Evolutionary conservation across 140 eudicot genomes (phyloP).

Genomic region (Cichorium intybus): DNA sequence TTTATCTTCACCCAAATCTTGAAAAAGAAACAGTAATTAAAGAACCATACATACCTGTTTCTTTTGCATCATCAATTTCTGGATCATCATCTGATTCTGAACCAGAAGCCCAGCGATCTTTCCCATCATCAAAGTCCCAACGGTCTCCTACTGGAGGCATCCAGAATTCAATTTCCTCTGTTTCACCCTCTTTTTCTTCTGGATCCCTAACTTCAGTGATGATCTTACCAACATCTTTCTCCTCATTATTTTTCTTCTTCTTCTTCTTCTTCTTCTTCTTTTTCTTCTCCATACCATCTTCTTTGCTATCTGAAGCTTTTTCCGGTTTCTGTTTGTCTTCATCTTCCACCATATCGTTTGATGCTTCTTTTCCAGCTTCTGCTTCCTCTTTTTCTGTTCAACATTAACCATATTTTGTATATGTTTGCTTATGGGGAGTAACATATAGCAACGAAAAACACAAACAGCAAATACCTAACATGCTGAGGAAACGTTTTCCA

Average conservation of each 20-base stretch:
- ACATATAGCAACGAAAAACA: not conserved
- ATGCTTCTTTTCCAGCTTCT: conserved; percentile 43
- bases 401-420: not conserved
- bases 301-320: conserved; percentile 29
- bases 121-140: conserved; percentile 88
- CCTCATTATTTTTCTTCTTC: conserved; percentile 35
- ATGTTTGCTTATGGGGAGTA: not conserved
- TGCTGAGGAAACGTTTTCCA: conserved; percentile 76
- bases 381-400: conserved; percentile 76
- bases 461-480: conserved; percentile 67
- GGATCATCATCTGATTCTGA: conserved; percentile 42
- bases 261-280: conserved; percentile 51
- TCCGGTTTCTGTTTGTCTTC: conserved; percentile 35
- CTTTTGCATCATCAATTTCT: conserved; percentile 43
- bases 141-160: conserved; percentile 86
- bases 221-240: conserved; percentile 40
- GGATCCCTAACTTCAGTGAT: conserved; percentile 60
- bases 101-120: conserved; percentile 81
- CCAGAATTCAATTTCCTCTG: conserved; percentile 72
- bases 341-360: conserved; percentile 35
- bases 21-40: not conserved
- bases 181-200: conserved; percentile 46
- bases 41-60: conserved; percentile 38
- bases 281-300: conserved; percentile 35
- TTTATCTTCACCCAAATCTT: not conserved